These are phyloP conservation scores for Parietaria judaica DNA, from an alignment of 306 rosid species.

Conservation along the genomic window DNA sequence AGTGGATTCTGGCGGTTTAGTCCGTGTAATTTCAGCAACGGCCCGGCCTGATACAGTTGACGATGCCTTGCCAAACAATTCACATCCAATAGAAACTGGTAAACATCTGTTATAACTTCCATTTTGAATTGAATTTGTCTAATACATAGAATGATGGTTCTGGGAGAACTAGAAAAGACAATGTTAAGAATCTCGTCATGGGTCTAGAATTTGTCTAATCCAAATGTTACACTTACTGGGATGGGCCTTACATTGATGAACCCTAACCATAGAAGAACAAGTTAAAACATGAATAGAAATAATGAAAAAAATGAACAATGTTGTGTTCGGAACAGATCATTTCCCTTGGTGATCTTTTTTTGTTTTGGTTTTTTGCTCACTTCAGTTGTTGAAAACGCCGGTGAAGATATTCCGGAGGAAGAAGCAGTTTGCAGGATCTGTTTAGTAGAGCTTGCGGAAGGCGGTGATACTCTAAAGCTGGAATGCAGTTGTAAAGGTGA, in stretches of 20 bases:
- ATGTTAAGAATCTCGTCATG: too few relatives aligned
- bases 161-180: background rate
- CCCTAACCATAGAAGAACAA: too few relatives aligned
- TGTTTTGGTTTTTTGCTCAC: background rate
- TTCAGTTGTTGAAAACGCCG: conserved; percentile 52
- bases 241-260: too few relatives aligned
- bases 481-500: conserved; percentile 98
- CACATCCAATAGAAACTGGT: conserved; percentile 46
- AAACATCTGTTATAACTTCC: conserved; percentile 5
- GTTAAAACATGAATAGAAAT: too few relatives aligned
- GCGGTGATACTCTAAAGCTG: conserved; percentile 72
- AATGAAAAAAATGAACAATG: too few relatives aligned
- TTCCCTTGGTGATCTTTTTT: background rate
- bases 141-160: background rate
- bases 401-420: conserved; percentile 90
- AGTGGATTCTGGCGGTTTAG: conserved; percentile 49
- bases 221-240: too few relatives aligned
- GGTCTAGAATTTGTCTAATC: too few relatives aligned
- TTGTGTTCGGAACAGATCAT: too few relatives aligned
- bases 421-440: conserved; percentile 96
- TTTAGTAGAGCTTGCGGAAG: conserved; percentile 70
- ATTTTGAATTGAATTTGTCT: background rate
- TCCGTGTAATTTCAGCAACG: conserved; percentile 68
- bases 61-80: conserved; percentile 28
- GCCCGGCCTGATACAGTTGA: conserved; percentile 30